These are phyloP conservation scores for Fusarium oxysporum DNA, from an alignment of 2,329 filamentous ascomycete species.

Conservation along the genomic window DNA sequence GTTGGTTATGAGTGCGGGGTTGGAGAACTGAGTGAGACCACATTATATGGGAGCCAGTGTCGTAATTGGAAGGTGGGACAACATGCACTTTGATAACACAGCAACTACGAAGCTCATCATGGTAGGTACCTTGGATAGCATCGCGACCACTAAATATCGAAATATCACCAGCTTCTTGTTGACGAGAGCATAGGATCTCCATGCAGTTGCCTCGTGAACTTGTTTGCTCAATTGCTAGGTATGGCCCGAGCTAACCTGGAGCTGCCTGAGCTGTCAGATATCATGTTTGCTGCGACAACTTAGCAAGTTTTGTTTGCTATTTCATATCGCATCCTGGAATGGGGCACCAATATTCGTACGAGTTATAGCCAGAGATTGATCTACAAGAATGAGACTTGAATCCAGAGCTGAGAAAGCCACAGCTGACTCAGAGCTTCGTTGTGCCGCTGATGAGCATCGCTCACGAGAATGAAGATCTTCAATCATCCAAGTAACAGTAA, in stretches of 20 bases:
- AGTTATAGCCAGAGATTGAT: neutral
- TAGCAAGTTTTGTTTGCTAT: neutral
- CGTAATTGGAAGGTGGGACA: constrained; percentile 35
- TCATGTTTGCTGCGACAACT: neutral
- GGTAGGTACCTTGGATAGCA: neutral
- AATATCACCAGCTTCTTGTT: no score
- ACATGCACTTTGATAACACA: neutral
- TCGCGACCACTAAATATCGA: neutral
- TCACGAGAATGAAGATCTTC: neutral
- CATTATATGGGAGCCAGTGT: neutral
- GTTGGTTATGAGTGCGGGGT: constrained; percentile 17
- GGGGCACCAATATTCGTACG: neutral
- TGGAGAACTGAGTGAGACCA: neutral
- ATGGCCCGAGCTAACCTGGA: neutral
- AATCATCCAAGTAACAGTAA: neutral
- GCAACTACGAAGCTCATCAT: neutral
- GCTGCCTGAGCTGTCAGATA: neutral
- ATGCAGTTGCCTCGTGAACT: neutral
- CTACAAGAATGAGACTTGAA: neutral
- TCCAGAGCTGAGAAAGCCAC: neutral
- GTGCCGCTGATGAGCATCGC: neutral
- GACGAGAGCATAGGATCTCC: accelerated
- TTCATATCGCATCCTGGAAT: neutral
- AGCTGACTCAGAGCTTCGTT: neutral
- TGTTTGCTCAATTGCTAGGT: neutral